phyloP scores from a whole-genome alignment of 2,329 filamentous ascomycete genomes.

The Fusarium sp. region DNA sequence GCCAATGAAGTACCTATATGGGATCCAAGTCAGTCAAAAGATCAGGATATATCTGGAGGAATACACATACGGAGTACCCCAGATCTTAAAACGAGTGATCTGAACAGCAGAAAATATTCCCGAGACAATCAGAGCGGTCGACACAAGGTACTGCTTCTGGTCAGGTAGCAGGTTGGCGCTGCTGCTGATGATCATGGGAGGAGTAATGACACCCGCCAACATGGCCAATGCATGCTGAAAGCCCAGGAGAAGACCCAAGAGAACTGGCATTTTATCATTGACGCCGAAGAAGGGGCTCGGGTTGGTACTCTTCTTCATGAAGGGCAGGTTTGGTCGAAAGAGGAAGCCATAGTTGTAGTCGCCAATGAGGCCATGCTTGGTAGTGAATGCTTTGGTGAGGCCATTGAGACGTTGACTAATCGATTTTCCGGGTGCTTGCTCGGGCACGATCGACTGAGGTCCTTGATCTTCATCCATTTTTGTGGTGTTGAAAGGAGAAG shows the following conservation, averaged over 20 bases:
- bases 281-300: conserved; percentile 82
- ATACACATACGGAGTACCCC: conserved; percentile 62
- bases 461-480: conserved; percentile 65
- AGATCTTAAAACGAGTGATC: conserved; percentile 78
- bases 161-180: conserved; percentile 68
- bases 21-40: not conserved
- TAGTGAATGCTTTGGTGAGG: conserved; percentile 55
- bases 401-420: conserved; percentile 42
- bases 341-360: conserved; percentile 91
- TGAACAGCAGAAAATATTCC: conserved; percentile 78
- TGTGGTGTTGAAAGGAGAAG: conserved; percentile 14
- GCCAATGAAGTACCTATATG: conserved; percentile 72
- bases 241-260: conserved; percentile 76
- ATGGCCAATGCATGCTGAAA: conserved; percentile 82
- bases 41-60: not conserved
- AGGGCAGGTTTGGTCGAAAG: conserved; percentile 82
- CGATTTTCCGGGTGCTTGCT: conserved; percentile 46
- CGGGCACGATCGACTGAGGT: conserved; percentile 59
- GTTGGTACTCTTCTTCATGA: conserved; percentile 67
- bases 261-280: conserved; percentile 76
- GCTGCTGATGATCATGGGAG: conserved; percentile 73
- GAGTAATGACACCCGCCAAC: conserved; percentile 77
- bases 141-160: conserved; percentile 78
- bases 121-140: conserved; percentile 78
- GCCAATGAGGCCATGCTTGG: conserved; percentile 77